phyloP scores from a whole-genome alignment of 495 filamentous ascomycete species.

The Lasiosphaeriaceae sp. region DNA sequence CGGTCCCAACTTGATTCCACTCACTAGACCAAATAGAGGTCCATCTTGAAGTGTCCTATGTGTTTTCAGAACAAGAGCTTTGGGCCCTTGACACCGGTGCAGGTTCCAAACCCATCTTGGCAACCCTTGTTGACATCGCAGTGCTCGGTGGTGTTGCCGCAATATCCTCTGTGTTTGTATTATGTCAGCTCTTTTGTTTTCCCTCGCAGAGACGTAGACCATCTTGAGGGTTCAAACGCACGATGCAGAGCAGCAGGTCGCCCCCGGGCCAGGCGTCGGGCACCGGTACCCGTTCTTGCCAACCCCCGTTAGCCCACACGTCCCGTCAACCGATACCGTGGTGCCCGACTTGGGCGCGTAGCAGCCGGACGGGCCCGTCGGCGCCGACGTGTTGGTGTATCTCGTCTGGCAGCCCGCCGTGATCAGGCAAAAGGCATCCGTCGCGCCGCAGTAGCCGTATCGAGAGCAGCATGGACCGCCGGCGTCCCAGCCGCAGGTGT shows the following conservation, averaged over 20 bases:
- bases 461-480: slow-evolving; percentile 35
- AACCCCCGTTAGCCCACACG: slow-evolving; percentile 27
- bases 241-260: slow-evolving; percentile 31
- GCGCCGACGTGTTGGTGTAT: slow-evolving; percentile 25
- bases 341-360: slow-evolving; percentile 23
- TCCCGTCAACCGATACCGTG: slow-evolving; percentile 30
- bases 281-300: slow-evolving; percentile 34
- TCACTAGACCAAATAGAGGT: too few species aligned
- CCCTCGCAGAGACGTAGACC: neutral
- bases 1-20: too few species aligned
- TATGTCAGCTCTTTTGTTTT: neutral
- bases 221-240: slow-evolving; percentile 12
- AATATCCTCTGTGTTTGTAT: slow-evolving; percentile 30
- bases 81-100: slow-evolving; percentile 15
- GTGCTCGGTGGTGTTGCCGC: slow-evolving; percentile 32
- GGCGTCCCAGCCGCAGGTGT: slow-evolving; percentile 30
- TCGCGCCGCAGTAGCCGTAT: slow-evolving; percentile 34
- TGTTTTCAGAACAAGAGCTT: neutral
- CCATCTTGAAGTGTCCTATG: too few species aligned
- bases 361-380: slow-evolving; percentile 23
- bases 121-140: slow-evolving; percentile 27
- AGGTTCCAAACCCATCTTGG: slow-evolving; percentile 28
- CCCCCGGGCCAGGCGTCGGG: slow-evolving; percentile 19
- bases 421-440: slow-evolving; percentile 35
- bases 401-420: slow-evolving; percentile 31